phyloP scores from a whole-genome alignment of 2,329 filamentous ascomycete species.

The Penicillium griseofulvum region DNA sequence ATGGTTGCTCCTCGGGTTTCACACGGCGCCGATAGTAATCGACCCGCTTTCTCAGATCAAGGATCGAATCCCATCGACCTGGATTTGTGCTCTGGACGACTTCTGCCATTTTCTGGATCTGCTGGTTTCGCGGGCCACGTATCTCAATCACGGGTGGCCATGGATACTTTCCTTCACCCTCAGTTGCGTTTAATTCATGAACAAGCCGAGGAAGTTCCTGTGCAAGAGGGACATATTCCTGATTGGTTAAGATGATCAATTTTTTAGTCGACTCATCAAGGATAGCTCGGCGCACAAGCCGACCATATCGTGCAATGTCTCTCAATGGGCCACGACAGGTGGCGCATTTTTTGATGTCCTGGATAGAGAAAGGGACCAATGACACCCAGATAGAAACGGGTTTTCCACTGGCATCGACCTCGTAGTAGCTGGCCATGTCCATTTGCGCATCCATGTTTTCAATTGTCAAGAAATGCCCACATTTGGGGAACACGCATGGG shows the following conservation, averaged over 20 bases:
- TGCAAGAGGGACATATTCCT: conserved; percentile 43
- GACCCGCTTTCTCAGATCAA: conserved; percentile 30
- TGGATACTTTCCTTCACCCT: not conserved
- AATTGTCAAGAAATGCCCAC: conserved; percentile 62
- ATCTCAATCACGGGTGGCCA: conserved; percentile 7
- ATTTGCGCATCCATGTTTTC: conserved; percentile 62
- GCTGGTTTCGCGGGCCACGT: conserved; percentile 17
- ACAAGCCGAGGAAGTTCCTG: conserved; percentile 29
- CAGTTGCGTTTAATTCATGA: conserved; percentile 24
- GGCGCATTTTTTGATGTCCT: conserved; percentile 55
- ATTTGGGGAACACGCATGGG: conserved; percentile 62
- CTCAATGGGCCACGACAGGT: conserved; percentile 60
- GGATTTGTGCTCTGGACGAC: conserved; percentile 22
- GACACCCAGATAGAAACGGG: conserved; percentile 25
- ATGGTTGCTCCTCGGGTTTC: conserved; percentile 40
- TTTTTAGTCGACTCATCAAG: conserved; percentile 65
- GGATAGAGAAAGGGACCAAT: conserved; percentile 51
- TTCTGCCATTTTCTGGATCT: conserved; percentile 24
- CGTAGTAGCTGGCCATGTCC: conserved; percentile 45
- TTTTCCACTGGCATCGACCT: conserved; percentile 22
- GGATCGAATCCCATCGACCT: conserved; percentile 23
- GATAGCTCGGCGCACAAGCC: conserved; percentile 58
- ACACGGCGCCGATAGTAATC: conserved; percentile 33
- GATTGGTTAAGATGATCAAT: conserved; percentile 57
- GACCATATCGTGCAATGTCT: conserved; percentile 59